phyloP scores from a whole-genome alignment of 2,329 filamentous ascomycete species.

The Cercospora sp. region DNA sequence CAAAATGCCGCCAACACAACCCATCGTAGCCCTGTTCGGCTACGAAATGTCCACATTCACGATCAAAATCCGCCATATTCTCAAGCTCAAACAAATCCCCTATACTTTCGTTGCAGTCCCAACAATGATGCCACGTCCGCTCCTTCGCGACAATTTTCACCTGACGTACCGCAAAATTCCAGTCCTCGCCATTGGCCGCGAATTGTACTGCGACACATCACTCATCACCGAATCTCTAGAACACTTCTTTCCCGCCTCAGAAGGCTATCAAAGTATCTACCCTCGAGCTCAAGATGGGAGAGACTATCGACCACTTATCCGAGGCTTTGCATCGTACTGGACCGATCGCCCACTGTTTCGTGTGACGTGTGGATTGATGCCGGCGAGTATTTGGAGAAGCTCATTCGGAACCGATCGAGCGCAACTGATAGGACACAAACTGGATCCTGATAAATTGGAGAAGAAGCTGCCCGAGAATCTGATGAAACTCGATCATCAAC shows the following conservation, averaged over 20 bases:
- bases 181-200: conserved; percentile 37
- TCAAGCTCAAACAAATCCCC: conserved; percentile 43
- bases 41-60: conserved; percentile 36
- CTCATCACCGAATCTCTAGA: conserved; percentile 37
- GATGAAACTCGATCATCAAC: conserved; percentile 41
- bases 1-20: conserved; percentile 17
- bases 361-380: conserved; percentile 45
- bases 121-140: conserved; percentile 44
- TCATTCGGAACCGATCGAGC: conserved; percentile 43
- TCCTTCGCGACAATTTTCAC: conserved; percentile 41
- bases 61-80: conserved; percentile 42
- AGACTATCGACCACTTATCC: conserved; percentile 40
- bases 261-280: conserved; percentile 43
- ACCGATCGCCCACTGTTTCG: conserved; percentile 45
- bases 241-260: conserved; percentile 35
- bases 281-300: conserved; percentile 38
- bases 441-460: conserved; percentile 43
- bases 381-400: conserved; percentile 43
- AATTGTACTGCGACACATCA: conserved; percentile 42
- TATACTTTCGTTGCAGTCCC: conserved; percentile 43
- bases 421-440: conserved; percentile 43
- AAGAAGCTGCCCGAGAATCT: conserved; percentile 45
- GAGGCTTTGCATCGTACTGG: conserved; percentile 48
- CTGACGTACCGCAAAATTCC: conserved; percentile 45
- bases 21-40: conserved; percentile 34